A percentile compares a stretch with the other conserved stretches of the same genome.
Evolutionary conservation across 2,329 filamentous ascomycete species (phyloP).

Genomic region (Cercospora berteroae): DNA sequence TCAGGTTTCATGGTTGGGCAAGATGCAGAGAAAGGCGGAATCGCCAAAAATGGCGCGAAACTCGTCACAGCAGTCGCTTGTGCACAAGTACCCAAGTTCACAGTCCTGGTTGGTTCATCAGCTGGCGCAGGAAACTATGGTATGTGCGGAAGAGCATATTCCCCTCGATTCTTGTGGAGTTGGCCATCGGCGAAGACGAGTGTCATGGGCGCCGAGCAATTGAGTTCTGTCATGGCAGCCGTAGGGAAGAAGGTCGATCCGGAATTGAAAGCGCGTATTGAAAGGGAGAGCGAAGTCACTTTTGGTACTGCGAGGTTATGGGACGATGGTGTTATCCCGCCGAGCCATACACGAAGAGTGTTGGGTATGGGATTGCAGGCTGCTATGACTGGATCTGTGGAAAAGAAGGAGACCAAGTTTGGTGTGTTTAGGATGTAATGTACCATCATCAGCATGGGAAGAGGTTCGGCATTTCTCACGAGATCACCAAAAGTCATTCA

Average conservation of each 20-base stretch:
- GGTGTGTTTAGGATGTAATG: conserved; percentile 43
- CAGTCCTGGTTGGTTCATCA: conserved; percentile 88
- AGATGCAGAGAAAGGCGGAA: conserved; percentile 88
- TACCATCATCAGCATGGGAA: background rate
- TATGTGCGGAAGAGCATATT: conserved; percentile 93
- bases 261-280: conserved; percentile 77
- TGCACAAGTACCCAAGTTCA: conserved; percentile 93
- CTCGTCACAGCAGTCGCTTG: conserved; percentile 93
- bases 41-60: conserved; percentile 97
- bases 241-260: conserved; percentile 82
- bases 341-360: conserved; percentile 50
- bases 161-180: conserved; percentile 88
- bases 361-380: conserved; percentile 50
- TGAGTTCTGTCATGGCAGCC: conserved; percentile 89
- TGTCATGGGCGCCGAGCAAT: conserved; percentile 93
- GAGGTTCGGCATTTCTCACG: background rate
- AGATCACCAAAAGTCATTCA: background rate
- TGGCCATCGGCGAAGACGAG: conserved; percentile 97
- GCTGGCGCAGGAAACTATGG: conserved; percentile 97
- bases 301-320: conserved; percentile 88
- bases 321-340: conserved; percentile 60
- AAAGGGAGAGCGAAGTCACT: conserved; percentile 81
- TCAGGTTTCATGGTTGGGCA: conserved; percentile 96
- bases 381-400: conserved; percentile 40
- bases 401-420: conserved; percentile 39